Evolutionary conservation across 1,139 yeast genomes (phyloP), one percentile per base, ranked within the genome.

Genomic region (Groenewaldozyma auringiensis): DNA sequence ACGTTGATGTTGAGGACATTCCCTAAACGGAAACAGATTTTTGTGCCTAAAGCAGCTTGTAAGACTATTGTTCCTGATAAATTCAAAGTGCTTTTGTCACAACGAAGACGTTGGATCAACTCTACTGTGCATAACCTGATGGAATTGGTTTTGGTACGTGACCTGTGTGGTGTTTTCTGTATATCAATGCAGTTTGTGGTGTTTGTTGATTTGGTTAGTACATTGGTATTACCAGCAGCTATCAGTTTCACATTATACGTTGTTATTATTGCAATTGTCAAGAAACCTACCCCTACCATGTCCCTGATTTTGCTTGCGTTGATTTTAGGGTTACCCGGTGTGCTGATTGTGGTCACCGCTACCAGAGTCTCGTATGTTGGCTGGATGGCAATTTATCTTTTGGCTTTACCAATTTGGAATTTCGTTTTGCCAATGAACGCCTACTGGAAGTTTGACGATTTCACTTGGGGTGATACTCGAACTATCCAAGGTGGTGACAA

Each of bases 381-480:
- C 25, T 92, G 96, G 86, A 86, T 89, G 82, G 47, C 80, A 37
- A 74, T 88, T 51, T 92, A 92, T 61, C 66, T 92, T 37, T 1
- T 80, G 37, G 94, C 97, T 0, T 75, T 92, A 52, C 97, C 97
- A 31, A 74, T 92, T 51, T 92, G 98, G 98, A 92, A 92, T 64
- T 85, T 92, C 62, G 82, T 89, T 3, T 72, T 92, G 47, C 98
- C 98, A 2, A 64, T 79, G 43, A 86, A 92, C 66, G 87, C 97
- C 0, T 92, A 69, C 59, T 92, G 98, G 98, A 89, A 89, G 65
- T 92, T 92, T 66, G 98, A 92, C 65, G 98, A 92, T 65, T 92
- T 92, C 69, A 80, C 92, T 58, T 92, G 98, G 98, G 98, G 98
- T 65, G 97, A 89, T 54, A 92, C 98, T 3, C 78, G 98, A 71